Evolutionary conservation across 2,329 filamentous ascomycete species (phyloP).

Genomic region (Herpotrichia juniperi): DNA sequence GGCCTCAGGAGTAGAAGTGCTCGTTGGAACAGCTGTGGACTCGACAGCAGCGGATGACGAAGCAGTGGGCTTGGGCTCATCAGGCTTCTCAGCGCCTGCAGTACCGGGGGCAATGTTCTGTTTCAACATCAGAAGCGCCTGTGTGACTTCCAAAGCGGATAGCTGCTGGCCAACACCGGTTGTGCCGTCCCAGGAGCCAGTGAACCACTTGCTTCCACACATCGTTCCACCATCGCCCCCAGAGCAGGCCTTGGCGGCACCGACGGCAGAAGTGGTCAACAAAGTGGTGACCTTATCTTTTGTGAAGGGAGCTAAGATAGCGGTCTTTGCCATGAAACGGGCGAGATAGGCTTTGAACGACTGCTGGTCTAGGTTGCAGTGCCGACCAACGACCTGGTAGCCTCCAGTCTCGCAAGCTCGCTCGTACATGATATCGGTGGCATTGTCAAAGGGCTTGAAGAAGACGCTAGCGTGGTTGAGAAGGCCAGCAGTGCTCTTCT

Average conservation of each 20-base stretch:
- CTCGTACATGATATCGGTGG: constrained; percentile 66
- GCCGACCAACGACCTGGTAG: constrained; percentile 34
- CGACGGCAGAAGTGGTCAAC: constrained; percentile 49
- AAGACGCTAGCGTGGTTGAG: constrained; percentile 57
- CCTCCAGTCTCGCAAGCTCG: constrained; percentile 66
- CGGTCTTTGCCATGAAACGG: constrained; percentile 63
- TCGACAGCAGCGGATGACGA: constrained; percentile 5
- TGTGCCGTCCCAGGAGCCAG: constrained; percentile 48
- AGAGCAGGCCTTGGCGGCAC: constrained; percentile 52
- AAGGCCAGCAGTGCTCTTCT: constrained; percentile 63
- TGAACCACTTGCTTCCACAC: constrained; percentile 55
- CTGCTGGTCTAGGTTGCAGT: constrained; percentile 74
- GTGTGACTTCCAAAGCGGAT: constrained; percentile 52
- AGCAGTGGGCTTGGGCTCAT: constrained; percentile 19
- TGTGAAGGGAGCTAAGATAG: constrained; percentile 51
- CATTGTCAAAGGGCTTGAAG: constrained; percentile 61
- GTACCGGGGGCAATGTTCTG: constrained; percentile 37
- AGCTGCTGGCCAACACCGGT: constrained; percentile 53
- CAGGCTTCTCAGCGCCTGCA: constrained; percentile 9
- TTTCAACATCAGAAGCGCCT: constrained; percentile 48
- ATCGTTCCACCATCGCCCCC: constrained; percentile 47
- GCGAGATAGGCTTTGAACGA: constrained; percentile 78
- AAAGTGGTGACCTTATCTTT: constrained; percentile 44
- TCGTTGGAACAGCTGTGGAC: constrained; percentile 4
- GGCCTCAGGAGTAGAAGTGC: constrained; percentile 11